Base-by-base conservation (phyloP, 2,329 filamentous ascomycete genomes). In the Cordyceps cicadae region DNA sequence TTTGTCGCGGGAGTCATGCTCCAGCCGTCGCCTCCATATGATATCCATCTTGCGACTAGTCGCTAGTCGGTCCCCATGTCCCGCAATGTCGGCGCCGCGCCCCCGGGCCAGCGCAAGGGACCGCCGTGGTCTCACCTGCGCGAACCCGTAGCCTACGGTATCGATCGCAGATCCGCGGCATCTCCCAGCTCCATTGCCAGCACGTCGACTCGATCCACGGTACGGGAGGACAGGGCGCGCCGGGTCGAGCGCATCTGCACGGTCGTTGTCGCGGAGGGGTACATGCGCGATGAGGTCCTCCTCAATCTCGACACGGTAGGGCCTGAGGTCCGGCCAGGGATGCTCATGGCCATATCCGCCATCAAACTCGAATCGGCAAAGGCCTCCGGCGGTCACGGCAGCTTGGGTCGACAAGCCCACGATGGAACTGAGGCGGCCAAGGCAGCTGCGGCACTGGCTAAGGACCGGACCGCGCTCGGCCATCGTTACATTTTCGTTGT, bases 281-380 rank as follows among this genome's bases (percentile, higher is more conserved):
- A 92, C 67, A 86, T 87, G 9, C 83, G 82, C 61, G 89, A 95
- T 67, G 90, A 93, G 67, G 86, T 94, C 50, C 79, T 94, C 24
- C 81, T 95, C 68, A 94, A 93, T 70, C 79, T 87, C 62, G 86
- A 89, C 60, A 80, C 87, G 17, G 84, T 93, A 62, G 82, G 84
- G 58, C 77, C 80, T 50, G 80, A 83, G 51, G 79, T 90, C 64
- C 81, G 81, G 61, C 77, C 84, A 0, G 89, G 88, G 29, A 82
- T 83, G 63, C 76, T 95, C 60, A 85, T 94, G 74, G 87, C 90
- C 66, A 87, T 95, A 53, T 78, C 87, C 24, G 80, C 86, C 6
- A 69, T 87, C 54, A 84, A 80, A 65, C 70, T 79, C 9, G 83
- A 85, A 37, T 61, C 71, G 3, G 70, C 74, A 41, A 79, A 77